Evolutionary conservation across 106 monocot genomes (phyloP).

Genomic region (Acorus gramineus): DNA sequence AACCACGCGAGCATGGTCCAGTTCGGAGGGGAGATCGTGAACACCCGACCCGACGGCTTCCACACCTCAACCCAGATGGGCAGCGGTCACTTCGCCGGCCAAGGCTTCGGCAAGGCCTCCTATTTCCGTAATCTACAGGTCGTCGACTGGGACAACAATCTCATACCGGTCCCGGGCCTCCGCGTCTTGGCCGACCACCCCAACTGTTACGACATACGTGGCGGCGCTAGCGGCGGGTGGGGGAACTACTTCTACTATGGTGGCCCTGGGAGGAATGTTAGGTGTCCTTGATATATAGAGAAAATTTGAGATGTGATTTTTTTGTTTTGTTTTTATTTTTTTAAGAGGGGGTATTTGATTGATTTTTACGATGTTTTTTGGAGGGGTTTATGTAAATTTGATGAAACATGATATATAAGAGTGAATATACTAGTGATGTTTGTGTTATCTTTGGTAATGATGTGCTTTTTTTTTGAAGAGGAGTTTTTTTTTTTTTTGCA

Average conservation of each 20-base stretch:
- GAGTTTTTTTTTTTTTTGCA: too few species aligned
- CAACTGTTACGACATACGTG: slow-evolving; percentile 63
- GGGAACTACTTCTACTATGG: slow-evolving; percentile 95
- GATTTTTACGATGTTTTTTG: not conserved
- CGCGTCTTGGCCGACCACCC: slow-evolving; percentile 69
- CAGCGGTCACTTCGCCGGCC: slow-evolving; percentile 68
- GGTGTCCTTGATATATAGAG: slow-evolving; percentile 30
- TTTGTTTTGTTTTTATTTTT: not conserved
- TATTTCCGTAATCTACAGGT: slow-evolving; percentile 86
- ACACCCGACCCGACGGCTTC: slow-evolving; percentile 35
- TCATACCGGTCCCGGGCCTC: slow-evolving; percentile 42
- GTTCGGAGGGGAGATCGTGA: slow-evolving; percentile 77
- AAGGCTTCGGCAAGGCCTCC: slow-evolving; percentile 66
- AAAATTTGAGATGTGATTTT: not conserved
- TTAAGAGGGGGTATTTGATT: too few species aligned
- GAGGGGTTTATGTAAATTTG: not conserved
- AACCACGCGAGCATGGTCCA: slow-evolving; percentile 69
- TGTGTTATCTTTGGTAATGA: too few species aligned
- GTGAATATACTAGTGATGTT: too few species aligned
- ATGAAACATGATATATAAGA: too few species aligned
- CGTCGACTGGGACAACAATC: slow-evolving; percentile 87
- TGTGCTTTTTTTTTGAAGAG: too few species aligned
- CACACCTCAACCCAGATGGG: slow-evolving; percentile 94
- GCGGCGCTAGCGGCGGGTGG: slow-evolving; percentile 57
- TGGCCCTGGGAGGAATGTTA: slow-evolving; percentile 78